phyloP scores from a whole-genome alignment of 2,329 filamentous ascomycete genomes.

The Neonectria hederae region DNA sequence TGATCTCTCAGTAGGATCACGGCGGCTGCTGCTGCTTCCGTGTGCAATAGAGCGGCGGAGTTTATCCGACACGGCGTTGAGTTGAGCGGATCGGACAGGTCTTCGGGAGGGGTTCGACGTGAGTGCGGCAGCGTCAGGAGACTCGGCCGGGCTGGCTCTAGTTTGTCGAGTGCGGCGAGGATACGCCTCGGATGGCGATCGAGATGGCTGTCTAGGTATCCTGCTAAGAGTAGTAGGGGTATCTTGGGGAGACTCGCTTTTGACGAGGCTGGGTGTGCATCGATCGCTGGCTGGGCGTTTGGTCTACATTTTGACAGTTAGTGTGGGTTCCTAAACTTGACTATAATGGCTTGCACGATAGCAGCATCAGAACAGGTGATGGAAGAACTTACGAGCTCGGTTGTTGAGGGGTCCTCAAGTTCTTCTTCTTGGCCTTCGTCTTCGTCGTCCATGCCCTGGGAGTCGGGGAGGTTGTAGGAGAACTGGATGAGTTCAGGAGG shows the following conservation, averaged over 20 bases:
- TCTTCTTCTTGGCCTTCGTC: conserved; percentile 32
- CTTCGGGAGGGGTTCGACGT: conserved; percentile 38
- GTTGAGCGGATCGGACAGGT: conserved; percentile 41
- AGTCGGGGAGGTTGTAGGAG: conserved; percentile 69
- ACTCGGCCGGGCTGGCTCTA: conserved; percentile 44
- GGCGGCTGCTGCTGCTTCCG: conserved; percentile 35
- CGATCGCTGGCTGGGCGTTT: conserved; percentile 34
- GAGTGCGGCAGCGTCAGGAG: conserved; percentile 39
- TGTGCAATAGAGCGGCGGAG: conserved; percentile 48
- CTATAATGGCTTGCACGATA: not conserved
- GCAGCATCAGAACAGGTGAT: too few relatives aligned
- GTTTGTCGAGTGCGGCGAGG: conserved; percentile 45
- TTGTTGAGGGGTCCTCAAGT: conserved; percentile 18
- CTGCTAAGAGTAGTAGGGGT: conserved; percentile 40
- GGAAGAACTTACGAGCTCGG: conserved; percentile 35
- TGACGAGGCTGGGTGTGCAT: conserved; percentile 41
- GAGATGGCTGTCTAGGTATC: conserved; percentile 44
- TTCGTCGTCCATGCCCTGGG: conserved; percentile 42
- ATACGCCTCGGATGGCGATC: conserved; percentile 48
- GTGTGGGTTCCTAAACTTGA: conserved; percentile 15
- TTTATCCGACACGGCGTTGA: conserved; percentile 47
- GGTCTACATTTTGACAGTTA: conserved; percentile 20
- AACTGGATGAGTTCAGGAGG: conserved; percentile 82
- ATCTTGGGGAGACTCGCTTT: conserved; percentile 42
- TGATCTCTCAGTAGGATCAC: conserved; percentile 38